These are phyloP conservation scores for Solanum aculeatissimum DNA, from an alignment of 305 asterid genomes.

Conservation along the genomic window DNA sequence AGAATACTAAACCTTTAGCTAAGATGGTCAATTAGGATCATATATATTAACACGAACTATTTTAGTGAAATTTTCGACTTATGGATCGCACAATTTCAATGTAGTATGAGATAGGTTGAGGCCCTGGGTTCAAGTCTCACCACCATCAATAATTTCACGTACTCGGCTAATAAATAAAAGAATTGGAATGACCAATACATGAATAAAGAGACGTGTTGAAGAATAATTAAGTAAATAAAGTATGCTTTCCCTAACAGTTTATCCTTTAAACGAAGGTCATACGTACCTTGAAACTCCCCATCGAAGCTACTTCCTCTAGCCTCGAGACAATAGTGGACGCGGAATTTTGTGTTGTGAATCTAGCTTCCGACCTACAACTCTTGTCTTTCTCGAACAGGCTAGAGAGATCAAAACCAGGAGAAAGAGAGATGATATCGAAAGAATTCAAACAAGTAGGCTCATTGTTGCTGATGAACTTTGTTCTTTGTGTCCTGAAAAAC, in stretches of 20 bases:
- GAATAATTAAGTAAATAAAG: background rate
- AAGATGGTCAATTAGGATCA: background rate
- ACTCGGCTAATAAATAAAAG: no score
- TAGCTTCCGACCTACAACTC: slow-evolving; percentile 5
- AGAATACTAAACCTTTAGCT: background rate
- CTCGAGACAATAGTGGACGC: slow-evolving; percentile 17
- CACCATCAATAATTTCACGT: no score
- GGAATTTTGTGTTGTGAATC: slow-evolving; percentile 22
- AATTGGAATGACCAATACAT: no score
- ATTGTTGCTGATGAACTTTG: no score
- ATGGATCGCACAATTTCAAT: background rate
- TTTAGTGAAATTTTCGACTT: background rate
- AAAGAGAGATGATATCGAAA: no score
- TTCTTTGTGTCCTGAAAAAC: background rate
- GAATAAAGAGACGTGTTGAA: background rate
- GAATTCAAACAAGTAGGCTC: no score
- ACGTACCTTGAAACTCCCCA: no score
- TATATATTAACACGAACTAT: background rate
- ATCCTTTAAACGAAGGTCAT: background rate
- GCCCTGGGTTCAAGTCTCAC: background rate
- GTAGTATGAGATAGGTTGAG: background rate
- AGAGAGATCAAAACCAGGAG: no score
- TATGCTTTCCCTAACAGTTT: background rate
- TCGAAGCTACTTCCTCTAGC: slow-evolving; percentile 9
- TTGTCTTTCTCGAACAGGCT: background rate